Conservation (phyloP, 1,284 basidiomycete species). For the Nidula niveotomentosa region DNA sequence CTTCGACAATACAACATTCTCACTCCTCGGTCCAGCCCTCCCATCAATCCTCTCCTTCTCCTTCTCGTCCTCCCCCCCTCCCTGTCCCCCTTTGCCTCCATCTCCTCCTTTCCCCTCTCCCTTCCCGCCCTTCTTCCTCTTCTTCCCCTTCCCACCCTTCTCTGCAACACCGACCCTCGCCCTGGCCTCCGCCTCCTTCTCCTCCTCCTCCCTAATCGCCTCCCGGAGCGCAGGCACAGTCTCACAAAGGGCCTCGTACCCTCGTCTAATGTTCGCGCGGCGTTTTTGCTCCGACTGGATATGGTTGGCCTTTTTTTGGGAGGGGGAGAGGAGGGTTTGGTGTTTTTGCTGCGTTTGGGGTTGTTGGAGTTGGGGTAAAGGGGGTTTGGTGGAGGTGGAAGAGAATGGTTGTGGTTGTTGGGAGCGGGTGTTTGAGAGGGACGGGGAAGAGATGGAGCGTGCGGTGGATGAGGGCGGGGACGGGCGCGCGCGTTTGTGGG, state of each 20-base stretch:
- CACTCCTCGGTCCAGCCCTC: constrained; percentile 80
- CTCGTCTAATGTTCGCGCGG: constrained; percentile 85
- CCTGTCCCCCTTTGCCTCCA: background rate
- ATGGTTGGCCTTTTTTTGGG: constrained; percentile 92
- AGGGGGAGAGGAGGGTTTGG: constrained; percentile 61
- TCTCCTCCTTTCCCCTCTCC: constrained; percentile 5
- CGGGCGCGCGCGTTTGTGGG: background rate
- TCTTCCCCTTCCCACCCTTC: constrained; percentile 26
- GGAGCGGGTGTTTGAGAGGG: constrained; percentile 2
- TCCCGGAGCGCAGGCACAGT: constrained; percentile 78
- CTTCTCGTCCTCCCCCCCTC: constrained; percentile 40
- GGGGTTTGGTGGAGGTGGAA: constrained; percentile 1
- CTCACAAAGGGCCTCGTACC: constrained; percentile 84
- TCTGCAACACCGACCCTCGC: constrained; percentile 24
- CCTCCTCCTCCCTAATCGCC: constrained; percentile 71
- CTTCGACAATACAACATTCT: constrained; percentile 82
- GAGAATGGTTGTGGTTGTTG: constrained; percentile 4
- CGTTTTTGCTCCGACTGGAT: constrained; percentile 91
- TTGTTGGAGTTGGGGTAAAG: background rate
- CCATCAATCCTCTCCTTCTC: constrained; percentile 69
- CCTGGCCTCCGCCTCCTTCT: constrained; percentile 45
- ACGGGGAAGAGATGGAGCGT: constrained; percentile 5
- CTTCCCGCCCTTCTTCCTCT: constrained; percentile 22
- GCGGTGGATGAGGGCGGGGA: background rate
- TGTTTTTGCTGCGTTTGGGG: constrained; percentile 28